Conservation (phyloP, 2,329 filamentous ascomycete species). For the Parafenestella ontariensis region DNA sequence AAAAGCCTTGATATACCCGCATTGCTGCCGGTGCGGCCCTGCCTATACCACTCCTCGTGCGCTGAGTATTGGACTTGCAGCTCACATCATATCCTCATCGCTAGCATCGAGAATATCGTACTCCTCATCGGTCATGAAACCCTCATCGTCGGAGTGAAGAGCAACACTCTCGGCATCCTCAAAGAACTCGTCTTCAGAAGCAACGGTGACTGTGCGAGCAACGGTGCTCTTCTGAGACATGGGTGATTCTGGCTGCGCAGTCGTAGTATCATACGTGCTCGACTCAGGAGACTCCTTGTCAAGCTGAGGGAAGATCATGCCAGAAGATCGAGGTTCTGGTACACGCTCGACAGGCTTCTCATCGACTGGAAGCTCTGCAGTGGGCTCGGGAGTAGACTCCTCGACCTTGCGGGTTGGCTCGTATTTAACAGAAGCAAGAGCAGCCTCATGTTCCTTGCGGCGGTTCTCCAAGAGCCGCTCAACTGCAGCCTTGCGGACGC, state of each 20-base stretch:
- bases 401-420: conserved; percentile 36
- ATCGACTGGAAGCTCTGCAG: conserved; percentile 43
- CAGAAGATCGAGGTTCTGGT: conserved; percentile 45
- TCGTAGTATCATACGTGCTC: conserved; percentile 73
- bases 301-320: conserved; percentile 96
- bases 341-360: conserved; percentile 33
- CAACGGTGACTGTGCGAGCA: conserved; percentile 42
- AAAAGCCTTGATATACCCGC: not conserved
- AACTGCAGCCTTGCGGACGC: conserved; percentile 46
- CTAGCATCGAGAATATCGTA: conserved; percentile 97
- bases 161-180: conserved; percentile 67
- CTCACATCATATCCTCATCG: conserved; percentile 71
- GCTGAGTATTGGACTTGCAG: not conserved
- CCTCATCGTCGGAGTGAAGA: conserved; percentile 66
- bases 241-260: conserved; percentile 36
- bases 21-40: not conserved
- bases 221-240: conserved; percentile 37
- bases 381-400: conserved; percentile 21
- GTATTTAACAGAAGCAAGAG: conserved; percentile 24
- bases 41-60: not conserved
- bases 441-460: conserved; percentile 45
- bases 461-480: conserved; percentile 42
- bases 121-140: conserved; percentile 95
- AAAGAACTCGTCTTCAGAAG: conserved; percentile 60
- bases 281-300: conserved; percentile 89